Evolutionary conservation across 2,329 filamentous ascomycete genomes (phyloP).

Genomic region (Aspergillus amoenus): DNA sequence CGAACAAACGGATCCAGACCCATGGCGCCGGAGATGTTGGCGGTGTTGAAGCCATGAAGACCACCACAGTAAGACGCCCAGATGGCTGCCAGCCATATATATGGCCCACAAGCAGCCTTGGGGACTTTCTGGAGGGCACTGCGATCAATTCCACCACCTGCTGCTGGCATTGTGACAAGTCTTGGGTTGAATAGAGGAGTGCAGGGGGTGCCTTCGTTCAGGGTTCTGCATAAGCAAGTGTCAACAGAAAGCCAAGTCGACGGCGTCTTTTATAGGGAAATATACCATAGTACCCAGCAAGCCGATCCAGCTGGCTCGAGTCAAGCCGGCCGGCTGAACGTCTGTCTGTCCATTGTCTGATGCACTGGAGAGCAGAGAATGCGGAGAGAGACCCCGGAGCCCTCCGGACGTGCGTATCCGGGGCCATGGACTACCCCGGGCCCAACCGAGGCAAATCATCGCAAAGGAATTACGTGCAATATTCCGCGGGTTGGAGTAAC

Average conservation of each 20-base stretch:
- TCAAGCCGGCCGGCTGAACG: not conserved
- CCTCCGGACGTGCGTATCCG: not conserved
- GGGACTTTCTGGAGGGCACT: slow-evolving; percentile 19
- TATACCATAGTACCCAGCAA: not conserved
- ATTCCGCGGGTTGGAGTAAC: not conserved
- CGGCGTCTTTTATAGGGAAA: not conserved
- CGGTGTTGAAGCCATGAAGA: slow-evolving; percentile 23
- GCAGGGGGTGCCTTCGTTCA: no score
- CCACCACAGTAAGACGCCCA: slow-evolving; percentile 23
- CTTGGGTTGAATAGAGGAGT: not conserved
- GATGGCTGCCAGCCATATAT: slow-evolving; percentile 20
- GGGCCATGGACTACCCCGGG: not conserved
- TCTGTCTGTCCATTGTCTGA: not conserved
- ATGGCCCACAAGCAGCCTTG: slow-evolving; percentile 10
- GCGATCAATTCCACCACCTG: slow-evolving; percentile 17
- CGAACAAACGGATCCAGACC: slow-evolving; percentile 18
- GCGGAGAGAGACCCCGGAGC: not conserved
- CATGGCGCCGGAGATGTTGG: slow-evolving; percentile 25
- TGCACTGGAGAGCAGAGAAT: not conserved
- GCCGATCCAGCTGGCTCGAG: not conserved
- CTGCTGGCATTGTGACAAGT: slow-evolving; percentile 14
- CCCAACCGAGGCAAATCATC: not conserved
- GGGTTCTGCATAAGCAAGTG: no score
- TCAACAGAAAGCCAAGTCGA: not conserved
- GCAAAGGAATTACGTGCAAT: not conserved